Evolutionary conservation across 768 basidiomycete genomes (phyloP).

Genomic region (Boletus speciosus): DNA sequence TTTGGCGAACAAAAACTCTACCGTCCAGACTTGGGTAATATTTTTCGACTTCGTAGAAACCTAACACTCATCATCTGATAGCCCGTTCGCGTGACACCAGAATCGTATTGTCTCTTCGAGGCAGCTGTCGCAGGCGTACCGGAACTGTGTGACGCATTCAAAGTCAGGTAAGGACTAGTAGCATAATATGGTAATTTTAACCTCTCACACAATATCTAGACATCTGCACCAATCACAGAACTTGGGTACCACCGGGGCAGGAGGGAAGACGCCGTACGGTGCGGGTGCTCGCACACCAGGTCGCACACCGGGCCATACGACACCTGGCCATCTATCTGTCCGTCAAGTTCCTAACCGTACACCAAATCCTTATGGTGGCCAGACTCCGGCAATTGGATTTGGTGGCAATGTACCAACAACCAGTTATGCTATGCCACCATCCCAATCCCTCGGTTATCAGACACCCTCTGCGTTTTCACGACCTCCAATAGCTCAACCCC

Average conservation of each 20-base stretch:
- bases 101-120: slow-evolving; percentile 88
- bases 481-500: slow-evolving; percentile 39
- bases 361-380: slow-evolving; percentile 71
- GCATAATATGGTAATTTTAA: background rate
- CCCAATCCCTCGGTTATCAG: slow-evolving; percentile 42
- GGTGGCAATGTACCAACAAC: slow-evolving; percentile 27
- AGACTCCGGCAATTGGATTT: slow-evolving; percentile 33
- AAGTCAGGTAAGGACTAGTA: slow-evolving; percentile 59
- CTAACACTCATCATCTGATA: slow-evolving; percentile 27
- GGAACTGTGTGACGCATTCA: slow-evolving; percentile 96
- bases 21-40: slow-evolving; percentile 86
- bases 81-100: slow-evolving; percentile 85
- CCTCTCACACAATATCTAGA: slow-evolving; percentile 34
- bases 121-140: slow-evolving; percentile 88
- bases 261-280: slow-evolving; percentile 79
- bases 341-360: slow-evolving; percentile 66
- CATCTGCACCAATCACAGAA: slow-evolving; percentile 79
- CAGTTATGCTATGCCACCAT: slow-evolving; percentile 29
- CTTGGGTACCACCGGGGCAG: slow-evolving; percentile 46
- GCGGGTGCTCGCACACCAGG: slow-evolving; percentile 75
- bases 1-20: slow-evolving; percentile 85
- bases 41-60: background rate
- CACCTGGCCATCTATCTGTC: slow-evolving; percentile 77
- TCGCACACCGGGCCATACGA: slow-evolving; percentile 67
- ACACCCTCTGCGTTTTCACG: slow-evolving; percentile 37